Percentiles rank a stretch among this genome's conserved stretches.
phyloP scores from a whole-genome alignment of 2,329 filamentous ascomycete species.

The Penicillium rolfsii region DNA sequence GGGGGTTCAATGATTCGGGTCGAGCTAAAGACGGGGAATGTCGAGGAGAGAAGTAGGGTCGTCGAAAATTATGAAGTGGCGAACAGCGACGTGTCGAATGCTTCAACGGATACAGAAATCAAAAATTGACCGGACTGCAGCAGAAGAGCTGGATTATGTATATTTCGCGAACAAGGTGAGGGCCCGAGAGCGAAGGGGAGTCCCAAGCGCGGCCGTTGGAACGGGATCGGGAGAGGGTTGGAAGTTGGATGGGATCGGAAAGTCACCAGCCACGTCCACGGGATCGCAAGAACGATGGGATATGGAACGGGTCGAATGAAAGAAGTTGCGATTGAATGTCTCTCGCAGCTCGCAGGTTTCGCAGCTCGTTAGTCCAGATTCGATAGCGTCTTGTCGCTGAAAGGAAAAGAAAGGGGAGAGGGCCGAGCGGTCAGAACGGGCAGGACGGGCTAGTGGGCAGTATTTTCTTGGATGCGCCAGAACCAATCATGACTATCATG shows the following conservation, averaged over 20 bases:
- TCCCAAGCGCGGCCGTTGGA: constrained; percentile 18
- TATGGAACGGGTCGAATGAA: constrained; percentile 3
- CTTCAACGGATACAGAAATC: not conserved
- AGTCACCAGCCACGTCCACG: not conserved
- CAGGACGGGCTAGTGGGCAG: constrained; percentile 19
- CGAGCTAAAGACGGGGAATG: constrained; percentile 6
- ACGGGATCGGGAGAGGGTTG: not conserved
- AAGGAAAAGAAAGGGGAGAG: constrained; percentile 30
- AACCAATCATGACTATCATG: constrained; percentile 22
- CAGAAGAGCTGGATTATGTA: constrained; percentile 13
- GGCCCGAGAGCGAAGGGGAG: constrained; percentile 22
- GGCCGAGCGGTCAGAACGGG: constrained; percentile 28
- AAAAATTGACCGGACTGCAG: constrained; percentile 3
- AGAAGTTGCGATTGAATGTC: constrained; percentile 1
- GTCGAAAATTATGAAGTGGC: not conserved
- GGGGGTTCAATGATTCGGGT: constrained; percentile 23
- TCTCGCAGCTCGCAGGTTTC: constrained; percentile 9
- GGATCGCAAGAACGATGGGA: not conserved
- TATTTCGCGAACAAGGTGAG: constrained; percentile 17
- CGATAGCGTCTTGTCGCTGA: not conserved
- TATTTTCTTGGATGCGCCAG: not conserved
- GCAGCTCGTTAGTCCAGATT: not conserved
- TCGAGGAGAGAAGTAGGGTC: not conserved
- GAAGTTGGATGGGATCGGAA: not conserved
- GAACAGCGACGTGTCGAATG: not conserved